Evolutionary conservation across 768 basidiomycete species (phyloP).

Genomic region (Xanthoconium stramineum): DNA sequence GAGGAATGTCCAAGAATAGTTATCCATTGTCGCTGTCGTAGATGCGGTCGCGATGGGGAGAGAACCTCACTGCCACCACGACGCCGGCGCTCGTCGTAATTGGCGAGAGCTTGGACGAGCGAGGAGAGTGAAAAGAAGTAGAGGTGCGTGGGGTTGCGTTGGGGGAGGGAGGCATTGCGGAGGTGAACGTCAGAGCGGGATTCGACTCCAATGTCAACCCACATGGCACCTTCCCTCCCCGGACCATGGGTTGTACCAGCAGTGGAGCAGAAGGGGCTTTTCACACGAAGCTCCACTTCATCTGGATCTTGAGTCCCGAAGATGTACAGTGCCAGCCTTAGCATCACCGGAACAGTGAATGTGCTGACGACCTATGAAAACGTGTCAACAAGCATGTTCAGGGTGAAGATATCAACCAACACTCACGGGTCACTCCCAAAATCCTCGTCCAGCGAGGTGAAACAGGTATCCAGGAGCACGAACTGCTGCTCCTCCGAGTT

Average conservation of each 20-base stretch:
- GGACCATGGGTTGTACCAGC: too few relatives aligned
- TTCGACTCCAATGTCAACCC: constrained; percentile 49
- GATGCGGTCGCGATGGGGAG: too few relatives aligned
- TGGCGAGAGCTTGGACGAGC: constrained; percentile 49
- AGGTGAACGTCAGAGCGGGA: constrained; percentile 55
- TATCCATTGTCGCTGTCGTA: too few relatives aligned
- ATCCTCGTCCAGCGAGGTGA: constrained; percentile 51
- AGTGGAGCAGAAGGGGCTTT: not conserved
- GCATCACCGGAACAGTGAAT: constrained; percentile 53
- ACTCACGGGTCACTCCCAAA: constrained; percentile 35
- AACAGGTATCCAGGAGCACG: constrained; percentile 52
- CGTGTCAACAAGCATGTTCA: not conserved
- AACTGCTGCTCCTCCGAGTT: constrained; percentile 55
- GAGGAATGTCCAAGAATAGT: too few relatives aligned
- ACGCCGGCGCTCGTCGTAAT: constrained; percentile 56
- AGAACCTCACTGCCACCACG: too few relatives aligned
- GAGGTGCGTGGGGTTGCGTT: constrained; percentile 46
- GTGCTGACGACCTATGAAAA: constrained; percentile 40
- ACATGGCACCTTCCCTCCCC: constrained; percentile 23
- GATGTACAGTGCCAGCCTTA: constrained; percentile 52
- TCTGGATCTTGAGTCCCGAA: constrained; percentile 35
- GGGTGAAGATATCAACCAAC: not conserved
- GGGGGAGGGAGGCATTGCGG: constrained; percentile 56
- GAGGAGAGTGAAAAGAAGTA: constrained; percentile 55
- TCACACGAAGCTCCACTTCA: constrained; percentile 9